Conservation (phyloP, 1,139 yeast species). For the Meyerozyma carpophila region DNA sequence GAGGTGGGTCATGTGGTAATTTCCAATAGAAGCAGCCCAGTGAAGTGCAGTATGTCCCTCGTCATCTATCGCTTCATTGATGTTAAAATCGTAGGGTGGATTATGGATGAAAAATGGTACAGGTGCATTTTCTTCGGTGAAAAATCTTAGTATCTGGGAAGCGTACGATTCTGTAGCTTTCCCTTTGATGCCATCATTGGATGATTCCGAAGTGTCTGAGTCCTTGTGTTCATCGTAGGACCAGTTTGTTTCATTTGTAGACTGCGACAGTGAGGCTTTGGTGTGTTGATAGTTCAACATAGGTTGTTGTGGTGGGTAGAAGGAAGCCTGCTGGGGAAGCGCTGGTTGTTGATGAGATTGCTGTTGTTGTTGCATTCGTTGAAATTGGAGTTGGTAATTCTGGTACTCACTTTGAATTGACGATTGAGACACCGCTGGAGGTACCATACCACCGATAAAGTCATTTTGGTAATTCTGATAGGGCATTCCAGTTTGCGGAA, state of each 20-base stretch:
- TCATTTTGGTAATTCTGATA: not conserved
- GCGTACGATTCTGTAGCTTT: slow-evolving; percentile 39
- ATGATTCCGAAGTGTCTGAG: slow-evolving; percentile 40
- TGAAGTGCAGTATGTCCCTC: slow-evolving; percentile 96
- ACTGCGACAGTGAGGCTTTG: slow-evolving; percentile 33
- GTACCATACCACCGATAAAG: not conserved
- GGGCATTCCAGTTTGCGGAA: not conserved
- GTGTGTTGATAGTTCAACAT: slow-evolving; percentile 28
- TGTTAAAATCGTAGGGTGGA: slow-evolving; percentile 77
- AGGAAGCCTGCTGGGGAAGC: slow-evolving; percentile 4
- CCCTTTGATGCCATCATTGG: slow-evolving; percentile 22
- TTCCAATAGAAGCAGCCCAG: slow-evolving; percentile 96
- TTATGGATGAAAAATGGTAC: slow-evolving; percentile 68
- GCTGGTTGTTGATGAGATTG: slow-evolving; percentile 11
- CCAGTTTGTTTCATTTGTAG: slow-evolving; percentile 44
- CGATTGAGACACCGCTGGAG: slow-evolving; percentile 7
- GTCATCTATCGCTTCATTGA: slow-evolving; percentile 84
- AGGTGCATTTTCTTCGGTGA: slow-evolving; percentile 67
- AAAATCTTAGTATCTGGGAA: slow-evolving; percentile 51
- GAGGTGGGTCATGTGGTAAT: slow-evolving; percentile 63
- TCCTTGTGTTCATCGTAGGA: slow-evolving; percentile 41
- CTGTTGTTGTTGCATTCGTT: slow-evolving; percentile 15
- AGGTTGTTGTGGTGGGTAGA: slow-evolving; percentile 6
- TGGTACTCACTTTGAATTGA: slow-evolving; percentile 22
- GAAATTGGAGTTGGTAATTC: slow-evolving; percentile 25